Evolutionary conservation across 805 yeast genomes (phyloP), one percentile per base, ranked within the genome.

Genomic region (Candida methanosorbosa): DNA sequence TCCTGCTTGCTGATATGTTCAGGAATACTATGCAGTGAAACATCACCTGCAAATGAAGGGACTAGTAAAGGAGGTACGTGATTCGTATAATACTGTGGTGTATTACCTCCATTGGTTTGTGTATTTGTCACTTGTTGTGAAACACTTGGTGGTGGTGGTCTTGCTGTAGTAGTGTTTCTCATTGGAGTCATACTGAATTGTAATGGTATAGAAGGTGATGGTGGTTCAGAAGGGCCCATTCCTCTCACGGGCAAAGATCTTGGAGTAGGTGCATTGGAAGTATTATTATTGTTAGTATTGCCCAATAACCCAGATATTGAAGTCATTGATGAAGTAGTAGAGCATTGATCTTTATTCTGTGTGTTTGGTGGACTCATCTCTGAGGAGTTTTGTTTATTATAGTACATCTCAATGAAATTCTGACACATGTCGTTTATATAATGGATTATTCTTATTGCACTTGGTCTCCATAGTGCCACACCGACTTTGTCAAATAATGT

Each of bases 361-460:
- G 32, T 13, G 24, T 9, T 25, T 34, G 33, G 17, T 28, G 36
- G 16, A 25, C 24, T 28, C 36, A 25, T 21, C 16, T 34, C 29
- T n/a, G 14, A 27, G 12, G 5, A 13, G 9, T n/a, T 14, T 18
- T 17, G 25, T 11, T 26, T 26, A 7, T 9, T 48, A 20, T 40
- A 27, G 29, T 46, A 44, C 11, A 42, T 41, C 28, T 40, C 45
- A 42, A 50, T 47, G 39, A 52, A 50, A 24, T 44, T 49, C 25
- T 52, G 58, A 30, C 57, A 55, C 48, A 56, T 49, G 22, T 56
- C 57, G 31, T 46, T 52, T 30, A 54, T 54, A 30, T 54, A 50
- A 32, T 50, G 56, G 25, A 55, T 46, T 27, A 56, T 49, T 32
- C 57, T 44, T 9, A 54, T 35, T 9, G 55, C 55, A 37, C 51